These are phyloP conservation scores for Didymella sp. DNA, from an alignment of 2,329 filamentous ascomycete genomes.

Conservation along the genomic window DNA sequence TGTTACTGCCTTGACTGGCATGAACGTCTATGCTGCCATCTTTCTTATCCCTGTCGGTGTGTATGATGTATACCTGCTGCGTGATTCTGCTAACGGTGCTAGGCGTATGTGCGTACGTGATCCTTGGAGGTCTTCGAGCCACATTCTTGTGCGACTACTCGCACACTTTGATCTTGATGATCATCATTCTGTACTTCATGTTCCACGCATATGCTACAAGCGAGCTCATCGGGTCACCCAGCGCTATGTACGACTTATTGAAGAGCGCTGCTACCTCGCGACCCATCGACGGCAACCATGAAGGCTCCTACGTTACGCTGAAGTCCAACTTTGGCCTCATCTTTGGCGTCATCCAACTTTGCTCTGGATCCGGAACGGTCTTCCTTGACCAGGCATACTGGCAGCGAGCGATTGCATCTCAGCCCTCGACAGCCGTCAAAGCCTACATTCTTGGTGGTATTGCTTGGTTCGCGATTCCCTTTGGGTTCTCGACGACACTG, in stretches of 20 bases:
- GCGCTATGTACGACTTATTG: constrained; percentile 52
- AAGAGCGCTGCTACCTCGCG: constrained; percentile 46
- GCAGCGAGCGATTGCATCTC: constrained; percentile 52
- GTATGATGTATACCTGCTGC: background rate
- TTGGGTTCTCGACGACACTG: constrained; percentile 51
- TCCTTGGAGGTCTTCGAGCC: constrained; percentile 49
- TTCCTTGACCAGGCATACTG: constrained; percentile 57
- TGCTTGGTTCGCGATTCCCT: constrained; percentile 58
- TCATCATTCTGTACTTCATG: constrained; percentile 55
- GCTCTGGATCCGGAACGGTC: constrained; percentile 47
- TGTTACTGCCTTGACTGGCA: constrained; percentile 53
- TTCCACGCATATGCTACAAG: constrained; percentile 53
- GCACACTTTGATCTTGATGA: constrained; percentile 53
- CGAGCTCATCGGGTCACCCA: constrained; percentile 50
- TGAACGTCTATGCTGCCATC: constrained; percentile 54
- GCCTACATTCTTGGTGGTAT: constrained; percentile 52
- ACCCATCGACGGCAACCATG: constrained; percentile 50
- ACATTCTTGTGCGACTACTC: constrained; percentile 54
- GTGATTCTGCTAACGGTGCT: constrained; percentile 8
- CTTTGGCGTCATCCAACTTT: constrained; percentile 54
- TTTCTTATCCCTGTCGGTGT: constrained; percentile 53
- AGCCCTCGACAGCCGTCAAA: constrained; percentile 37
- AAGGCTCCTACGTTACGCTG: constrained; percentile 53
- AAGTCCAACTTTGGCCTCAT: constrained; percentile 54
- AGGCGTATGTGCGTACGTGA: constrained; percentile 49